Base-by-base conservation (phyloP, 805 yeast genomes). In the Suhomyces faveliae region DNA sequence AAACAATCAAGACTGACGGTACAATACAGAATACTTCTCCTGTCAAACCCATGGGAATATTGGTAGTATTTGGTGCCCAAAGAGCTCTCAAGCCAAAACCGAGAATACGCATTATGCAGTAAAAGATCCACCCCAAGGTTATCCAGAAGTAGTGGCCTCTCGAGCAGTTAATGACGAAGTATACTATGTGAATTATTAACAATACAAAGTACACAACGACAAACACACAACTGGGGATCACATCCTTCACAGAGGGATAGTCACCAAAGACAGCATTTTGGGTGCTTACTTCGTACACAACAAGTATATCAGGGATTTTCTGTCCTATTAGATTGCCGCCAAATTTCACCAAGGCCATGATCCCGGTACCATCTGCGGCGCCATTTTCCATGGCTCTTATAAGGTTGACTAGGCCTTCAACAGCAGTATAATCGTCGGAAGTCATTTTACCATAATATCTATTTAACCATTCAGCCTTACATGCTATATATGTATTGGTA, bases 291-390 rank as follows among this genome's bases (percentile, higher is more conserved):
- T 24, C 29, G 22, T 49, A 50, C 3, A 6, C 15, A 23, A 46
- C 40, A 5, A 56, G 13, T 1, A 19, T 42, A 0, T 19, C 35
- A 0, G 59, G 54, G 13, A 49, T 33, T 1, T 13, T 10, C 3
- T 41, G 40, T 2, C 54, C 54, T 9, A 40, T 11, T 4, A 44
- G 19, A 24, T 44, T 49, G 21, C 39, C 40, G 13, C 38, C 13
- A 17, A 38, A 43, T 3, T 21, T 24, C 4, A 51, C 43, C 33
- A 51, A 29, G 3, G n/a, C 29, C 40, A 5, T 27, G 21, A 77
- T 71, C 29, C 82, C 83, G 0, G 83, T 78, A 13, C 82, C 81
- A 40, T 62, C 64, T 12, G 79, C 80, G 3, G 82, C 79, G 42
- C 70, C 70, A 42, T 73, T 53, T 0, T 79, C 70, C 23, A 55